A percentile compares a stretch with the other conserved stretches of the same genome.
phyloP scores from a whole-genome alignment of 1,139 yeast species.

The Hyphopichia burtonii region DNA sequence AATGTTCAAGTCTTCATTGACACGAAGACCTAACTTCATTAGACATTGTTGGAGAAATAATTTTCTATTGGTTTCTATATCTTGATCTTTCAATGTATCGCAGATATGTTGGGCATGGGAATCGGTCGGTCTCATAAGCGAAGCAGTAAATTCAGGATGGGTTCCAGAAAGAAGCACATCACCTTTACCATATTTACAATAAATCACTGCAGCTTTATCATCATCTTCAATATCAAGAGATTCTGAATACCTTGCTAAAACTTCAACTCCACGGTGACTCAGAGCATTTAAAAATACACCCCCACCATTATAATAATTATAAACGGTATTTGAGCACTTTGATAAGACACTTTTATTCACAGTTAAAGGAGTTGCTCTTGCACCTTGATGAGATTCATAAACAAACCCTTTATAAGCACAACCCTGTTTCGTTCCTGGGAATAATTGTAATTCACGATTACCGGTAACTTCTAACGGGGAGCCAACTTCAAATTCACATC shows the following conservation, averaged over 20 bases:
- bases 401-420: conserved; percentile 77
- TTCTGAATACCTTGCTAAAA: conserved; percentile 64
- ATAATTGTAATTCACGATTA: conserved; percentile 73
- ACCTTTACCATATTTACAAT: conserved; percentile 72
- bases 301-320: conserved; percentile 81
- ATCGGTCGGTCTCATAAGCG: conserved; percentile 35
- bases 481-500: conserved; percentile 84
- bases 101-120: conserved; percentile 37
- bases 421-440: conserved; percentile 82
- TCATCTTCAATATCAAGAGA: conserved; percentile 26
- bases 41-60: conserved; percentile 58
- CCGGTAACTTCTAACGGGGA: conserved; percentile 82
- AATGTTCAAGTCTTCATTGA: conserved; percentile 48
- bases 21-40: conserved; percentile 62
- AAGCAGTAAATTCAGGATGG: conserved; percentile 84
- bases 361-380: conserved; percentile 54
- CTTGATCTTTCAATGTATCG: conserved; percentile 29
- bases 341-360: conserved; percentile 32
- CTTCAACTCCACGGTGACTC: conserved; percentile 55
- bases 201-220: conserved; percentile 67
- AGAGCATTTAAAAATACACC: conserved; percentile 79
- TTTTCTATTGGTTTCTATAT: conserved; percentile 47
- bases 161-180: conserved; percentile 76
- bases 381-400: conserved; percentile 75
- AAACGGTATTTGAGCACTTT: conserved; percentile 21